Base-by-base conservation (phyloP, 2,329 filamentous ascomycete genomes). In the Aspergillus sojae region DNA sequence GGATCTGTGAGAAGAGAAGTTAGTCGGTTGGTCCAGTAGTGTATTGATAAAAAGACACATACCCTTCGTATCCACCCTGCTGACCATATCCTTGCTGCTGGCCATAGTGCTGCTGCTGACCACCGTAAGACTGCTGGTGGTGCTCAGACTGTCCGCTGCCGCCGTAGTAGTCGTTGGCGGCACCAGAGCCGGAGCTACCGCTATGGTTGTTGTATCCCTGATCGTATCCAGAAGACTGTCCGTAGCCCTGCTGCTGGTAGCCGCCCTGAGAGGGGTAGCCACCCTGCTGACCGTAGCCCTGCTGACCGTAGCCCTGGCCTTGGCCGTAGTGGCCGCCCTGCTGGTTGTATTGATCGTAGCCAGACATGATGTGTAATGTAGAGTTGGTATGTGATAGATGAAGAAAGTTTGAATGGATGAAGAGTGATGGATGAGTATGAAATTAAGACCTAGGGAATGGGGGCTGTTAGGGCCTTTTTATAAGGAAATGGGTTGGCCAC, bases 291-390 rank as follows among this genome's bases (percentile, higher is more conserved):
- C 26, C 26, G 26, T 28, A 28, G 26, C 26, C 63, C 60, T 72
- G 71, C 36, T 73, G 71, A 21, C 62, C 63, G 36, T 72, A 68
- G 46, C 65, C 62, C 52, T 74, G 68, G 56, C 71, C 66, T 58
- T 74, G 68, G 65, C 68, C 65, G 58, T 74, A 69, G 39, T 68
- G 66, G 56, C 74, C 65, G 48, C 65, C 63, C 28, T 72, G 68
- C 41, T 77, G 70, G 63, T 65, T 65, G 62, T 76, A 69, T 11
- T 69, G 66, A 62, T 75, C 67, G 68, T 72, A 71, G 62, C 67
- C 75, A 70, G 70, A 68, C 67, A 66, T 76, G 65, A 46, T 72
- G 54, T 46, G 58, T 58, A 30, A 14, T 57, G 19, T 30, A 23
- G 48, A 14, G n/a, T 23, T 36, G 34, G 16, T 30, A 52, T 34